Percentiles rank a stretch among this genome's conserved stretches.
Conservation (phyloP, 1,284 basidiomycete genomes). For the Exsudoporus floridanus region DNA sequence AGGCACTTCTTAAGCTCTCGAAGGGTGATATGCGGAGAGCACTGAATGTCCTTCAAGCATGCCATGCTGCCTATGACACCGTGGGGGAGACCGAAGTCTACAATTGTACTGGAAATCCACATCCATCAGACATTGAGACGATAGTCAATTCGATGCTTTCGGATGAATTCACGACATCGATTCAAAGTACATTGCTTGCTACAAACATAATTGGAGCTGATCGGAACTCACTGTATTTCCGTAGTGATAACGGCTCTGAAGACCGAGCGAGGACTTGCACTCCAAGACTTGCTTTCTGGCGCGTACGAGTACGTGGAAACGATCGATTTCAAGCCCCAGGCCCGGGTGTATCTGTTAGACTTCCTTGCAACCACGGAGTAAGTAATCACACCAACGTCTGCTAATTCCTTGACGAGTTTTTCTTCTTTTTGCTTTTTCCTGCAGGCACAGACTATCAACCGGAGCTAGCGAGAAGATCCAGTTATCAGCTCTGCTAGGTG, state of each 20-base stretch:
- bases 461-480: slow-evolving; percentile 96
- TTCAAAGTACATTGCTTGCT: slow-evolving; percentile 62
- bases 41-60: slow-evolving; percentile 95
- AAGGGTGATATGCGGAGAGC: slow-evolving; percentile 98
- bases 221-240: slow-evolving; percentile 1
- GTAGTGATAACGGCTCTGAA: slow-evolving; percentile 87
- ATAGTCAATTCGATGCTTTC: slow-evolving; percentile 96
- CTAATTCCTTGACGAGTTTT: background rate
- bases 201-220: background rate
- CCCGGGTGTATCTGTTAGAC: slow-evolving; percentile 90
- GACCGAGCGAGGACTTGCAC: slow-evolving; percentile 87
- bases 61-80: slow-evolving; percentile 91
- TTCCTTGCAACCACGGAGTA: slow-evolving; percentile 89
- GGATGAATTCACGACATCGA: slow-evolving; percentile 94
- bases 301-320: slow-evolving; percentile 90
- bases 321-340: slow-evolving; percentile 81
- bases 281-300: slow-evolving; percentile 94
- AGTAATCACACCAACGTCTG: slow-evolving; percentile 30
- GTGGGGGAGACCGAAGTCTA: slow-evolving; percentile 93
- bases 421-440: slow-evolving; percentile 2
- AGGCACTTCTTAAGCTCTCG: slow-evolving; percentile 88
- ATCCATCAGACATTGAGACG: slow-evolving; percentile 89
- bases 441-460: slow-evolving; percentile 86
- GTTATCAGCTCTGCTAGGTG: slow-evolving; percentile 86
- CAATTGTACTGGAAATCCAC: slow-evolving; percentile 95